Evolutionary conservation across 441 rosid genomes (phyloP).

Genomic region (Erysimum cheiri): DNA sequence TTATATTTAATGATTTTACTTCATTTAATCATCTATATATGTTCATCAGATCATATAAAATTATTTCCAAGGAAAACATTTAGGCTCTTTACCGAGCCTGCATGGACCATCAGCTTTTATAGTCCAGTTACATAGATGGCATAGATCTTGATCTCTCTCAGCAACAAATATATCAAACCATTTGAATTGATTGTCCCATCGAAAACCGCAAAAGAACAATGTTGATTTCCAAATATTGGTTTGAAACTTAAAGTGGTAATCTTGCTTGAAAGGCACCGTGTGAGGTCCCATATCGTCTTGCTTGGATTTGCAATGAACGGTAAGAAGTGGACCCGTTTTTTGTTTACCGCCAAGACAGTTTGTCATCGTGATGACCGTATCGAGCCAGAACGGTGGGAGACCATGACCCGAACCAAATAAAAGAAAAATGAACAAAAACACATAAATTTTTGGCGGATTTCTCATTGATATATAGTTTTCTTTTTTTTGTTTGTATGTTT

Average conservation of each 20-base stretch:
- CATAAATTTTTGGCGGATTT: neutral
- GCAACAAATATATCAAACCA: conserved; percentile 18
- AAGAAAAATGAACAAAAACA: conserved; percentile 2
- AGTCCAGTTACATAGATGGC: neutral
- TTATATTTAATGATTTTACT: neutral
- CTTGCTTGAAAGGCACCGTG: neutral
- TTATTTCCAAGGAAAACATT: conserved; percentile 27
- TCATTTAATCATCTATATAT: neutral
- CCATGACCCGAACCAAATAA: conserved; percentile 18
- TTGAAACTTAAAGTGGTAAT: conserved; percentile 24
- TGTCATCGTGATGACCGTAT: conserved; percentile 7
- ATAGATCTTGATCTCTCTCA: conserved; percentile 6
- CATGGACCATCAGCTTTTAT: conserved; percentile 28
- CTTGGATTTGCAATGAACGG: conserved; percentile 40
- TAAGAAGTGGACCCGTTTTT: conserved; percentile 9
- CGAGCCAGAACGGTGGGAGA: conserved; percentile 28
- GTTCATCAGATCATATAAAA: neutral
- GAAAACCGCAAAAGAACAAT: conserved; percentile 32
- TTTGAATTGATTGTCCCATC: conserved; percentile 7
- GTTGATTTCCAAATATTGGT: conserved; percentile 25
- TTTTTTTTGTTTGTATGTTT: neutral
- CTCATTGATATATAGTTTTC: neutral
- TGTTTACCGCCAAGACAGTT: conserved; percentile 10
- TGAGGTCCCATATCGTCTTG: conserved; percentile 41
- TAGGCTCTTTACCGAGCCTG: neutral